Base-by-base conservation (phyloP, 2,329 filamentous ascomycete genomes). In the Xylariaceae sp. region DNA sequence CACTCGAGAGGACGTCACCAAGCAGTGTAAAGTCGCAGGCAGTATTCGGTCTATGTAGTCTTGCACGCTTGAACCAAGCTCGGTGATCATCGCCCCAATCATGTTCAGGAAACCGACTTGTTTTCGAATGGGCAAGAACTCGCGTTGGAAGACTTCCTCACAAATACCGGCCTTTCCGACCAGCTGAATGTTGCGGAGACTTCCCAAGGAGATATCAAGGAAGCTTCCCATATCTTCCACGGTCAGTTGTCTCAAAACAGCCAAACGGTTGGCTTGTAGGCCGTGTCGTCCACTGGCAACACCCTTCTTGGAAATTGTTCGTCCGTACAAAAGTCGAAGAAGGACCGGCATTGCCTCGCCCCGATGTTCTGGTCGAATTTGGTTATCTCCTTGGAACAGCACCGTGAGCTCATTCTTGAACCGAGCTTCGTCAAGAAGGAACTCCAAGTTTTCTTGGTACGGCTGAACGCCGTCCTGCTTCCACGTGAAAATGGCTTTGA, bases 391-490 rank as follows among this genome's bases (percentile, higher is more conserved):
- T 69, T 91, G 88, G 56, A 99, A 82, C 64, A 99, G 88, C 3
- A 94, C 85, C 0, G 91, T 88, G n/a, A 99, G 81, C 71, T 97
- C 93, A 69, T 97, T 94, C 70, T 92, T 90, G 75, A 97, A 96
- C 53, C 90, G 84, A 23, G 89, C 87, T 63, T 97, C 94, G 65
- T 99, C 94, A 7, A 97, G 82, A 1, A 99, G 79, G 67, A 91
- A 92, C 62, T 91, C 82, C 23, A 99, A 75, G 66, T 92, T 90
- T 66, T 97, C 92, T 67, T 92, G 85, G 70, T 97, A 96, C 0
- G 86, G 81, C 61, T 82, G 82, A 53, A 99, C 79, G 7, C 82
- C 85, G 1, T 87, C 81, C 59, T 89, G 84, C 72, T 96, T 97
- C 93, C 94, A 99, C 0, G 91, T 85, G 55, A 97, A 80, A 6